Conservation (phyloP, 352 stramenopile genomes). For the Globisporangium takayamanum region DNA sequence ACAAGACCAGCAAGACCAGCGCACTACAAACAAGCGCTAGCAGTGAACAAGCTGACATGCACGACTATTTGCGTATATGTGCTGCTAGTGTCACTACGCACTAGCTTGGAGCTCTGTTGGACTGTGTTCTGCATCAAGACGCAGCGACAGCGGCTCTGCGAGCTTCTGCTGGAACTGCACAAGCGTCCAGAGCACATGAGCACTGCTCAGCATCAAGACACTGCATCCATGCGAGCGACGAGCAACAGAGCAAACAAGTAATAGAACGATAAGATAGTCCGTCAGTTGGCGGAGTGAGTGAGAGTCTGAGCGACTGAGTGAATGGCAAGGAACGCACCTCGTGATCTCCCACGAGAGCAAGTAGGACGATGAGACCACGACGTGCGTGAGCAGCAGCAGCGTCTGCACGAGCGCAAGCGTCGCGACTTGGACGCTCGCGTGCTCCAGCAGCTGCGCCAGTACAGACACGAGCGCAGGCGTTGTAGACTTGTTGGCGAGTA, state of each 20-base stretch:
- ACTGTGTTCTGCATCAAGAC: not conserved
- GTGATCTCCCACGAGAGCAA: slow-evolving; percentile 36
- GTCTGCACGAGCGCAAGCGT: slow-evolving; percentile 24
- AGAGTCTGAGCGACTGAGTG: not conserved
- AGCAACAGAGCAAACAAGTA: no score
- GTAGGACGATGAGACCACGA: slow-evolving; percentile 16
- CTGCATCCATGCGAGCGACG: slow-evolving; percentile 8
- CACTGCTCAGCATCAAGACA: slow-evolving; percentile 37
- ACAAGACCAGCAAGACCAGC: not conserved
- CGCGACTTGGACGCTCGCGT: slow-evolving; percentile 21
- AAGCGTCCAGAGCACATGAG: slow-evolving; percentile 36
- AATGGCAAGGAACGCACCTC: slow-evolving; percentile 19
- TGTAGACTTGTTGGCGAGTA: not conserved
- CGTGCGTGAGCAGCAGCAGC: slow-evolving; percentile 24
- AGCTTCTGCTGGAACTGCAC: slow-evolving; percentile 25
- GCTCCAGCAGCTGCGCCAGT: slow-evolving; percentile 4
- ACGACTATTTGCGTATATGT: not conserved
- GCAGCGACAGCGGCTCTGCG: slow-evolving; percentile 1
- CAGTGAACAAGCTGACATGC: no score
- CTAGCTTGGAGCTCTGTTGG: not conserved
- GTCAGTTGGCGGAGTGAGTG: not conserved
- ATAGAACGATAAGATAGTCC: not conserved
- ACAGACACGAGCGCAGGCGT: not conserved
- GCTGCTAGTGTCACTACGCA: not conserved
- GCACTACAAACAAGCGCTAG: no score